Percentiles rank a stretch among this genome's conserved stretches.
These are phyloP conservation scores for Umbelopsis isabellina DNA, from an alignment of 192 early-diverging fungal genomes.

Conservation along the genomic window DNA sequence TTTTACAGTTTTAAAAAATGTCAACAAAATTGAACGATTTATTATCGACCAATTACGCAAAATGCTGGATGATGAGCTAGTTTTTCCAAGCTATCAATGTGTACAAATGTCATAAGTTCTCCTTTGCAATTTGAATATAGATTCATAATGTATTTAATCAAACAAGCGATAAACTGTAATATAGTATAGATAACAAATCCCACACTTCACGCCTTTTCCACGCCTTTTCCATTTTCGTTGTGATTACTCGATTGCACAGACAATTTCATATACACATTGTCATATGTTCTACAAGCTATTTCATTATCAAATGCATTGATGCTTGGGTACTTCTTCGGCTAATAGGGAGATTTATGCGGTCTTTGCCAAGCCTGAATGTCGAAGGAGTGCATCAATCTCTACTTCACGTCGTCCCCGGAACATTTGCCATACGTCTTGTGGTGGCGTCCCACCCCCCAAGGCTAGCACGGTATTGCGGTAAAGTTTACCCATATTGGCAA, in stretches of 20 bases:
- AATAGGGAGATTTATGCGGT: not conserved
- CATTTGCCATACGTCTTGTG: constrained; percentile 54
- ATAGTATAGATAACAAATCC: no score
- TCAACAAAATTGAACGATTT: constrained; percentile 81
- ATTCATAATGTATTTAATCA: no score
- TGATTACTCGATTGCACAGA: no score
- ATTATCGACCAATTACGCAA: constrained; percentile 77
- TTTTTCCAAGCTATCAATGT: constrained; percentile 73
- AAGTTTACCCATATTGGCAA: constrained; percentile 41
- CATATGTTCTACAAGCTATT: no score
- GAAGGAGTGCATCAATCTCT: constrained; percentile 54
- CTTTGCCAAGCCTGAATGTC: constrained; percentile 49
- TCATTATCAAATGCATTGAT: no score
- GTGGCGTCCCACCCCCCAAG: constrained; percentile 58
- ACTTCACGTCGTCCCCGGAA: constrained; percentile 57
- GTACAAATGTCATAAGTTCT: constrained; percentile 10
- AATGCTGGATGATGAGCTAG: constrained; percentile 76
- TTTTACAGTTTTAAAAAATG: constrained; percentile 72
- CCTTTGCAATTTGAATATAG: no score
- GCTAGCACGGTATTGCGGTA: constrained; percentile 63
- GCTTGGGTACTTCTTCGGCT: no score
- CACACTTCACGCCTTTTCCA: no score
- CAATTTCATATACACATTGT: no score
- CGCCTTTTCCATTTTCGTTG: no score
- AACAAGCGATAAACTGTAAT: no score